These are phyloP conservation scores for Malassezia japonica DNA, from an alignment of 1,284 basidiomycete species.

Conservation along the genomic window DNA sequence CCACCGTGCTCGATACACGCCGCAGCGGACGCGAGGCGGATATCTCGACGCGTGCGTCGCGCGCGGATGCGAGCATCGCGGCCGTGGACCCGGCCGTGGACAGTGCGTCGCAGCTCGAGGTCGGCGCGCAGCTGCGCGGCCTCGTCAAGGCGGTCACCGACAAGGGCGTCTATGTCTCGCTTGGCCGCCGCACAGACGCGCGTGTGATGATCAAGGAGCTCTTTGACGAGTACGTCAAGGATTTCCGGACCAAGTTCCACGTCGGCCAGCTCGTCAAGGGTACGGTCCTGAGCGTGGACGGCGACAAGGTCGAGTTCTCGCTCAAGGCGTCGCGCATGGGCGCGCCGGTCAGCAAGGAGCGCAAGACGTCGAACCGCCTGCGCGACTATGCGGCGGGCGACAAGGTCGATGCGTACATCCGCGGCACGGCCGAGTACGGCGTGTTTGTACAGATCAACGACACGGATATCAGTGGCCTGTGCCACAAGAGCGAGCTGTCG, in stretches of 20 bases:
- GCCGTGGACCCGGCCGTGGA: slow-evolving; percentile 63
- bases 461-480: slow-evolving; percentile 75
- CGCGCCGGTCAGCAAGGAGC: neutral
- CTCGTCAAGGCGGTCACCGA: slow-evolving; percentile 80
- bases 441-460: slow-evolving; percentile 80
- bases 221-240: slow-evolving; percentile 67
- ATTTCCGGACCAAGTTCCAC: slow-evolving; percentile 78
- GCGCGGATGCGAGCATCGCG: slow-evolving; percentile 49
- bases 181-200: slow-evolving; percentile 73
- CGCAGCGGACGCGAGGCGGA: slow-evolving; percentile 50
- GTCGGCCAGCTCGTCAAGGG: slow-evolving; percentile 77
- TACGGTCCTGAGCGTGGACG: slow-evolving; percentile 61
- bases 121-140: slow-evolving; percentile 63
- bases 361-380: neutral
- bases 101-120: slow-evolving; percentile 60
- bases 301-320: slow-evolving; percentile 75
- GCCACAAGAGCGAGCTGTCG: slow-evolving; percentile 60
- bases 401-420: slow-evolving; percentile 47
- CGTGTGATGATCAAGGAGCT: slow-evolving; percentile 88
- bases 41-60: slow-evolving; percentile 68
- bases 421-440: slow-evolving; percentile 69
- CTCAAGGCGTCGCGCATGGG: slow-evolving; percentile 52
- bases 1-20: slow-evolving; percentile 55
- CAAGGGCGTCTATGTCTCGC: slow-evolving; percentile 72
- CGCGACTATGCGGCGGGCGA: slow-evolving; percentile 44